These are phyloP conservation scores for Torulaspora globosa DNA, from an alignment of 1,139 yeast genomes.

Conservation along the genomic window DNA sequence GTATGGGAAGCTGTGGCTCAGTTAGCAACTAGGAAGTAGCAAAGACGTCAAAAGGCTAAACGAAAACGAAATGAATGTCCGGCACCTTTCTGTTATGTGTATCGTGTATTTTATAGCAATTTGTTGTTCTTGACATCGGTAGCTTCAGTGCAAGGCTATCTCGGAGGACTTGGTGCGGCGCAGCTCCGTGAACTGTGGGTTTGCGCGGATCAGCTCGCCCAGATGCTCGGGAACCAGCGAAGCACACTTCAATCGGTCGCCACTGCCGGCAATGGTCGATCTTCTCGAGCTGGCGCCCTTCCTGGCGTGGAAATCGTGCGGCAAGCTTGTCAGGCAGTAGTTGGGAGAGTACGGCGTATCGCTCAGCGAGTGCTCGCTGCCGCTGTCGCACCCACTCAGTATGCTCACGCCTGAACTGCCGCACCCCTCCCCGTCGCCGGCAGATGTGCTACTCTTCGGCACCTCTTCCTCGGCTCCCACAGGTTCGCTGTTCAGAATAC, in stretches of 20 bases:
- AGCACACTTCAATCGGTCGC: slow-evolving; percentile 2
- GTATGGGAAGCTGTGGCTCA: neutral
- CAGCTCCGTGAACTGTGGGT: slow-evolving; percentile 6
- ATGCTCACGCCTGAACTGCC: slow-evolving; percentile 9
- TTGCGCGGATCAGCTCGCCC: neutral
- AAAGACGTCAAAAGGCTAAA: too few relatives aligned
- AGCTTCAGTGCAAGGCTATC: slow-evolving; percentile 5
- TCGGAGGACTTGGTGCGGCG: slow-evolving; percentile 11
- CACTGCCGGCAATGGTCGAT: slow-evolving; percentile 7
- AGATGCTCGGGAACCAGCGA: slow-evolving; percentile 6
- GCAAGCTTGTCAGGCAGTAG: slow-evolving; percentile 9
- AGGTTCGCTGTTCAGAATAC: neutral
- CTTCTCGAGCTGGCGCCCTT: slow-evolving; percentile 1
- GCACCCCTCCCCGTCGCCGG: slow-evolving; percentile 3
- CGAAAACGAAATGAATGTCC: neutral
- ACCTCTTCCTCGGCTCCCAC: neutral
- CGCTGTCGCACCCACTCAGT: slow-evolving; percentile 8
- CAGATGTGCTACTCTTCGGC: too few relatives aligned
- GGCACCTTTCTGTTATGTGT: slow-evolving; percentile 1
- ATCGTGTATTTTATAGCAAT: slow-evolving; percentile 5
- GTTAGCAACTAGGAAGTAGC: neutral
- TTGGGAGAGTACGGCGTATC: slow-evolving; percentile 13
- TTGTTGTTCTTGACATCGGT: neutral
- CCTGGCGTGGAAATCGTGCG: slow-evolving; percentile 2
- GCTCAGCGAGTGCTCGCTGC: slow-evolving; percentile 13